Evolutionary conservation across 2,329 filamentous ascomycete genomes (phyloP).

Genomic region (Calonectria fujianensis): DNA sequence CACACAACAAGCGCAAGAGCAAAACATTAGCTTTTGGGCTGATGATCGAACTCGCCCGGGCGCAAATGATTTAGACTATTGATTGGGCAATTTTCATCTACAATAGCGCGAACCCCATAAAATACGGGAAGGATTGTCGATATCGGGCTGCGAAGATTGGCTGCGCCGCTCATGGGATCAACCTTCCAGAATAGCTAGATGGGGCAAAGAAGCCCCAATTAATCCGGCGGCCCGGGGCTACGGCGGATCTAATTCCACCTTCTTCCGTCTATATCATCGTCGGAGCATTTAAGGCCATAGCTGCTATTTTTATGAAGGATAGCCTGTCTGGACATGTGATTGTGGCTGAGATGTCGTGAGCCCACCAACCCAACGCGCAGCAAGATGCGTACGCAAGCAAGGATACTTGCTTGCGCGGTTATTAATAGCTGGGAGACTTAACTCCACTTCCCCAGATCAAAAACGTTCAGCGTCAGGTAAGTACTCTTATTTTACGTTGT

Average conservation of each 20-base stretch:
- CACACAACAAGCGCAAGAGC: background rate
- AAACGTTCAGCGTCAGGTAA: background rate
- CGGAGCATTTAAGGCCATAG: background rate
- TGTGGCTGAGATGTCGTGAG: background rate
- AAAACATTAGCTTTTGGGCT: background rate
- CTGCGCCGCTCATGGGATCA: background rate
- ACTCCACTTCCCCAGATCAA: background rate
- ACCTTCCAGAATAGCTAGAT: background rate
- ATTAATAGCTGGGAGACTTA: background rate
- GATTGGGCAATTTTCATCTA: background rate
- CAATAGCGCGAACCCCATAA: background rate
- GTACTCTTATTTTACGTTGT: background rate
- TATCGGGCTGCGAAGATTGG: background rate
- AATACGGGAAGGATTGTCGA: background rate
- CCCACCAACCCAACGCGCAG: background rate
- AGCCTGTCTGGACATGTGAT: background rate
- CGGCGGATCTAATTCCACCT: background rate
- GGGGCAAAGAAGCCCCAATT: background rate
- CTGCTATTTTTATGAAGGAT: background rate
- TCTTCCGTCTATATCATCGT: background rate
- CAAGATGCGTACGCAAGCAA: background rate
- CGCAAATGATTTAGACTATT: background rate
- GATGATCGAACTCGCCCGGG: background rate
- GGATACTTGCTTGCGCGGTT: background rate
- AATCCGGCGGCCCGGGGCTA: background rate